Conservation (phyloP, 2,329 filamentous ascomycete genomes). For the Colletotrichum cereale region DNA sequence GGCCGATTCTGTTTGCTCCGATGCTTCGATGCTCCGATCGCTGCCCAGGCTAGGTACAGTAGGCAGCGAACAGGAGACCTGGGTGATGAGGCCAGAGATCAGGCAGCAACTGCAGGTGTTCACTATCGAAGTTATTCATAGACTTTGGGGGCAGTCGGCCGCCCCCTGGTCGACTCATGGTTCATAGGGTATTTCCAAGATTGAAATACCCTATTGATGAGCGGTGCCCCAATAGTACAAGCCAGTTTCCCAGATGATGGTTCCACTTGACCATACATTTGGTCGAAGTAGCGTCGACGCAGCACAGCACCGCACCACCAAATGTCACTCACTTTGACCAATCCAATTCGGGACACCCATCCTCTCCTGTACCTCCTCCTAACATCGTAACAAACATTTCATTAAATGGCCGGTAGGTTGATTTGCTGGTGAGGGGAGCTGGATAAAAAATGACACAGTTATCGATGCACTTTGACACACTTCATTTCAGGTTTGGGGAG, state of each 20-base stretch:
- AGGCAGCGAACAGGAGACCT: background rate
- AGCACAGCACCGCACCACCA: slow-evolving; percentile 6
- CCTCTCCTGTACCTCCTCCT: background rate
- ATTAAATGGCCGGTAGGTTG: background rate
- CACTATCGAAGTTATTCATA: background rate
- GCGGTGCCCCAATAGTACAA: slow-evolving; percentile 12
- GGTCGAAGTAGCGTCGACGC: slow-evolving; percentile 3
- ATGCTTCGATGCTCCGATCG: background rate
- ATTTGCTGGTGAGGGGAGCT: background rate
- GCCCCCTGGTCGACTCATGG: background rate
- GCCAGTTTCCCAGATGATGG: slow-evolving; percentile 6
- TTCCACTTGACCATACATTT: background rate
- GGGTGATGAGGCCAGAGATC: background rate
- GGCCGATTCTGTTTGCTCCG: background rate
- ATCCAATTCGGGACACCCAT: background rate
- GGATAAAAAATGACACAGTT: background rate
- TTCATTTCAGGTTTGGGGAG: background rate
- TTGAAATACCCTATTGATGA: background rate
- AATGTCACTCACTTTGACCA: background rate
- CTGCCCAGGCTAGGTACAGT: background rate
- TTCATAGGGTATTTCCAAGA: background rate
- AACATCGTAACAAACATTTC: background rate
- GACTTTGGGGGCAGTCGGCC: background rate
- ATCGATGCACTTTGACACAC: slow-evolving; percentile 21
- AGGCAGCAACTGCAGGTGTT: slow-evolving; percentile 7